Percentiles rank a stretch among this genome's conserved stretches.
These are phyloP conservation scores for Gossypium mustelinum DNA, from an alignment of 345 rosid genomes.

Conservation along the genomic window DNA sequence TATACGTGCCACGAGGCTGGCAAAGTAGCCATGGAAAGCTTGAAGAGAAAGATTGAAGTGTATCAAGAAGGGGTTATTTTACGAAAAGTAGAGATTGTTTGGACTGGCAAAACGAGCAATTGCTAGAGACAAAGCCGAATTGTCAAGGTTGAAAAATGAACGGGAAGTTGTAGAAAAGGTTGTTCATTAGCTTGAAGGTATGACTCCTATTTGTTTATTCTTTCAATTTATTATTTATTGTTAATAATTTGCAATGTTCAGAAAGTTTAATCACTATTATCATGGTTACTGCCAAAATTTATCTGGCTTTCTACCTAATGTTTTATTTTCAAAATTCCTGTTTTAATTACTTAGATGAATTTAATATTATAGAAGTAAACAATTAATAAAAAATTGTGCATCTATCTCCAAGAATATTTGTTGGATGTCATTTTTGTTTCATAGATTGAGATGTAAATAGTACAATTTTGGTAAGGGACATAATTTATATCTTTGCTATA, in stretches of 20 bases:
- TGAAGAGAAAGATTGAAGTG: constrained; percentile 45
- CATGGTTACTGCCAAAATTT: neutral
- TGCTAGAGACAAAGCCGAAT: constrained; percentile 48
- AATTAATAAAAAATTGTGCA: neutral
- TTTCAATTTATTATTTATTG: neutral
- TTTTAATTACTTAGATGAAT: neutral
- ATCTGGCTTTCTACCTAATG: neutral
- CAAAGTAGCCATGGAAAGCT: constrained; percentile 45
- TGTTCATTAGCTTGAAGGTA: constrained; percentile 57
- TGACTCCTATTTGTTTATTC: neutral
- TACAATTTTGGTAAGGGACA: neutral
- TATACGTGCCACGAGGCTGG: constrained; percentile 68
- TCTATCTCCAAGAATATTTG: neutral
- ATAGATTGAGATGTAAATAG: neutral
- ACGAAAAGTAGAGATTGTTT: constrained; percentile 32
- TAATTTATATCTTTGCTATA: neutral
- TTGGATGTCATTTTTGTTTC: neutral
- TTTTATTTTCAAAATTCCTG: neutral
- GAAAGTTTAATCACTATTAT: neutral
- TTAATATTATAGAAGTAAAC: neutral
- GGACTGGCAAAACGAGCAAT: constrained; percentile 39
- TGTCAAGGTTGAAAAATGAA: constrained; percentile 41
- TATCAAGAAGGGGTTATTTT: constrained; percentile 40
- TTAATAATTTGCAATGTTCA: neutral
- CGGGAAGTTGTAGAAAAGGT: constrained; percentile 45